phyloP scores from a whole-genome alignment of 352 stramenopile species.

The Phytophthora europaea region DNA sequence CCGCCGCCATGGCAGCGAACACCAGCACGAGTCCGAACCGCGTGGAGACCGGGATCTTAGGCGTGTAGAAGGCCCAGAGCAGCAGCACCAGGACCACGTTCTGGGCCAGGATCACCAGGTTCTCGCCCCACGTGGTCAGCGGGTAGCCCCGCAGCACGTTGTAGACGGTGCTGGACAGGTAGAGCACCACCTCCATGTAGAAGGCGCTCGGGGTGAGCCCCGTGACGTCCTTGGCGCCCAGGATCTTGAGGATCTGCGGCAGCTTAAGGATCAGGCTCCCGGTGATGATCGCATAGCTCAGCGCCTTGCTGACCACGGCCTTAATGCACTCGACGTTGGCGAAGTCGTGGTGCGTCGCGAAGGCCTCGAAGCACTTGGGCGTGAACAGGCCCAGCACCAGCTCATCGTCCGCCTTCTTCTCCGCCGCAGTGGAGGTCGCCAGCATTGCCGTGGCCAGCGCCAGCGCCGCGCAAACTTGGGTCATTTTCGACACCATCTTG shows the following conservation, averaged over 20 bases:
- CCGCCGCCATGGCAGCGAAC: slow-evolving; percentile 58
- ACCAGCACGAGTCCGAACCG: slow-evolving; percentile 57
- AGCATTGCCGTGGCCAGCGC: slow-evolving; percentile 29
- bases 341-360: slow-evolving; percentile 87
- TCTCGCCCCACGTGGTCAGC: slow-evolving; percentile 89
- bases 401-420: slow-evolving; percentile 45
- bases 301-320: slow-evolving; percentile 81
- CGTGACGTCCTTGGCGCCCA: slow-evolving; percentile 82
- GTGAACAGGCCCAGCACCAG: slow-evolving; percentile 81
- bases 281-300: slow-evolving; percentile 91
- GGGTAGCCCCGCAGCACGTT: slow-evolving; percentile 88
- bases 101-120: slow-evolving; percentile 86
- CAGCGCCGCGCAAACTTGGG: slow-evolving; percentile 17
- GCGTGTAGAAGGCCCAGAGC: slow-evolving; percentile 76
- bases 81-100: slow-evolving; percentile 88
- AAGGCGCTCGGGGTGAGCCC: slow-evolving; percentile 88
- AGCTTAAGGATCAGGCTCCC: slow-evolving; percentile 90
- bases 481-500: slow-evolving; percentile 27
- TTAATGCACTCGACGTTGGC: slow-evolving; percentile 87
- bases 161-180: slow-evolving; percentile 85
- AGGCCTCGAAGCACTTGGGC: slow-evolving; percentile 82
- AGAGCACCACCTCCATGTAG: slow-evolving; percentile 91
- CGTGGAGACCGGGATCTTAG: slow-evolving; percentile 61
- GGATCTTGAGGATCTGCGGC: slow-evolving; percentile 92
- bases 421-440: slow-evolving; percentile 3